Percentiles rank a stretch among this genome's conserved stretches.
Conservation (phyloP, 495 filamentous ascomycete species). For the Penicillium cinerascens region DNA sequence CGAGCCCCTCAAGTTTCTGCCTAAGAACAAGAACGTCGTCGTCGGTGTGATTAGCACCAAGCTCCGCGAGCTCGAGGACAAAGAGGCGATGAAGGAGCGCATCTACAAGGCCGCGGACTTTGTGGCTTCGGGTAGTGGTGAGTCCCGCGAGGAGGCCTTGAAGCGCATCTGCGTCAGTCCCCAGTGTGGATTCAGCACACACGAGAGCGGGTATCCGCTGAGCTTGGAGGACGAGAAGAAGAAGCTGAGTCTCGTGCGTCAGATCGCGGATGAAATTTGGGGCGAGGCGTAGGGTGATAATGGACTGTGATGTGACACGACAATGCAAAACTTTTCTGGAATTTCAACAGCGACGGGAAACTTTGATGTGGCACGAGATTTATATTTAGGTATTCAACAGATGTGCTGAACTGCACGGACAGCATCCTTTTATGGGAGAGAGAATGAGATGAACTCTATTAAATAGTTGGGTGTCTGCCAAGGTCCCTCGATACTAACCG, state of each 20-base stretch:
- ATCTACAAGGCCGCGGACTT: constrained; percentile 58
- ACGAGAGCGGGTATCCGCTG: constrained; percentile 59
- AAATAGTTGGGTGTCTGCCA: not conserved
- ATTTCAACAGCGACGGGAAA: constrained; percentile 20
- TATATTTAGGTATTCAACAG: constrained; percentile 3
- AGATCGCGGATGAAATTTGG: constrained; percentile 51
- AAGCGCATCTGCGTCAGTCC: constrained; percentile 62
- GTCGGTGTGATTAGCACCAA: constrained; percentile 65
- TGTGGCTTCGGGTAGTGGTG: constrained; percentile 48
- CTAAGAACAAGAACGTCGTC: constrained; percentile 62
- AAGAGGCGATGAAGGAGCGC: constrained; percentile 54
- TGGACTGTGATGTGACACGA: not conserved
- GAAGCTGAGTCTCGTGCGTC: constrained; percentile 46
- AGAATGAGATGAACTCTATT: not conserved
- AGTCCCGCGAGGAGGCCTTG: constrained; percentile 45
- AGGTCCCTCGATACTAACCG: not conserved
- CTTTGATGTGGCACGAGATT: constrained; percentile 12
- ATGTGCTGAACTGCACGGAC: not conserved
- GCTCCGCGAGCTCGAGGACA: constrained; percentile 59
- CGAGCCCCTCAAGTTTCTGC: constrained; percentile 59
- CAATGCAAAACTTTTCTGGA: constrained; percentile 5
- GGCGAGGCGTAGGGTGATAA: constrained; percentile 15
- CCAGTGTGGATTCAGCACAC: constrained; percentile 67
- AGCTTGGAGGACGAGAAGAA: constrained; percentile 57
- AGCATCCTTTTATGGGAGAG: not conserved